Evolutionary conservation across 768 basidiomycete species (phyloP).

Genomic region (Cystofilobasidium ferigula): DNA sequence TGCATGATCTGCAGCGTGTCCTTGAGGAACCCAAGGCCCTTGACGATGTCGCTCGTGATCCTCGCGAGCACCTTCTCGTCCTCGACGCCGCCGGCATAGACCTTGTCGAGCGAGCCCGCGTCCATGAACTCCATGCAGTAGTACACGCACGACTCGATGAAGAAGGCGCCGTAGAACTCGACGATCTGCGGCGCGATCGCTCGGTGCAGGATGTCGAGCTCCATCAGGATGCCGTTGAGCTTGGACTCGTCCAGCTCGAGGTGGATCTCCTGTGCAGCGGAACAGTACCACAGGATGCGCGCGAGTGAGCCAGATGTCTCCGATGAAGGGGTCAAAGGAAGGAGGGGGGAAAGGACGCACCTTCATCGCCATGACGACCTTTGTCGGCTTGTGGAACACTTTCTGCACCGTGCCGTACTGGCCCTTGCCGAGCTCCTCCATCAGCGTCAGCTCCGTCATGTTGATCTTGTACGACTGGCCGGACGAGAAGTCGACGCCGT

Average conservation of each 20-base stretch:
- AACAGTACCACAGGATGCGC: too few relatives aligned
- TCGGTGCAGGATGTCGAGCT: constrained; percentile 93
- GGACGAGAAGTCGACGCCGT: constrained; percentile 78
- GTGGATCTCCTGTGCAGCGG: constrained; percentile 70
- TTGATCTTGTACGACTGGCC: constrained; percentile 87
- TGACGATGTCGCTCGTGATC: constrained; percentile 70
- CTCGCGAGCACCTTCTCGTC: constrained; percentile 68
- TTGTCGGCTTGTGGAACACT: constrained; percentile 85
- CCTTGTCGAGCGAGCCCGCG: constrained; percentile 84
- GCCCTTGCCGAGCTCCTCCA: constrained; percentile 88
- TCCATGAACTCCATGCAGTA: constrained; percentile 99
- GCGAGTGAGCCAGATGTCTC: too few relatives aligned
- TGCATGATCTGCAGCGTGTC: constrained; percentile 84
- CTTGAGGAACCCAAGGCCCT: constrained; percentile 87
- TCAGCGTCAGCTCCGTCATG: constrained; percentile 80
- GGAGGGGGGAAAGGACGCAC: constrained; percentile 43
- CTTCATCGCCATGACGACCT: constrained; percentile 98
- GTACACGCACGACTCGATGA: constrained; percentile 98
- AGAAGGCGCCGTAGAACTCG: constrained; percentile 98
- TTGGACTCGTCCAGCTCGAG: constrained; percentile 88
- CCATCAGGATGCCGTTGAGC: constrained; percentile 94
- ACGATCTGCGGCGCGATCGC: constrained; percentile 84
- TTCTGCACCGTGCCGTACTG: constrained; percentile 97
- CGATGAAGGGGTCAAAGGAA: too few relatives aligned
- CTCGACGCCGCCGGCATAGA: constrained; percentile 50